phyloP scores from a whole-genome alignment of 2,329 filamentous ascomycete species.

The Monilinia aucupariae region DNA sequence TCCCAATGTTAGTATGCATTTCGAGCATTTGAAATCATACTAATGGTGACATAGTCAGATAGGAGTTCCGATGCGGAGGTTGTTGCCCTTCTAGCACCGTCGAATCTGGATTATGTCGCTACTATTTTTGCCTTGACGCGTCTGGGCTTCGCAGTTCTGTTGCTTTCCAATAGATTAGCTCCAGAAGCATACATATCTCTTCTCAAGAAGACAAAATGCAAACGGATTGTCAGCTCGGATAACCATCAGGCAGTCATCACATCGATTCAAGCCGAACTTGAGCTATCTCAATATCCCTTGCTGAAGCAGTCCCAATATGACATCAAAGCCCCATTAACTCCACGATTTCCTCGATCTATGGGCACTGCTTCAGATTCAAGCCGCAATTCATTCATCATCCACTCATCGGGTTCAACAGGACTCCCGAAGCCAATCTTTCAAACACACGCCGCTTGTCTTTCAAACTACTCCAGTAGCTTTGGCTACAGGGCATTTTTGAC shows the following conservation, averaged over 20 bases:
- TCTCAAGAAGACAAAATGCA: conserved; percentile 39
- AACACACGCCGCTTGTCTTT: conserved; percentile 37
- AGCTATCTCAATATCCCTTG: conserved; percentile 26
- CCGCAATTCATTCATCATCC: conserved; percentile 31
- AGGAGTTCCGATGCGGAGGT: conserved; percentile 16
- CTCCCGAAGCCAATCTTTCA: conserved; percentile 55
- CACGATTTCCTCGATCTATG: conserved; percentile 17
- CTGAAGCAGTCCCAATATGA: conserved; percentile 21
- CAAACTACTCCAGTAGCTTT: conserved; percentile 34
- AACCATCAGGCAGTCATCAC: conserved; percentile 18
- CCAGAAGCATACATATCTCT: conserved; percentile 46
- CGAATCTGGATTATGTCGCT: conserved; percentile 46
- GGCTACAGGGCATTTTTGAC: conserved; percentile 43
- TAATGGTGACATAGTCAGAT: not conserved
- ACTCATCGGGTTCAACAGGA: conserved; percentile 47
- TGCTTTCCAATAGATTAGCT: conserved; percentile 50
- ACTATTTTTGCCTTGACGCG: conserved; percentile 48
- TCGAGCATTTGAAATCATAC: not conserved
- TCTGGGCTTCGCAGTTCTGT: conserved; percentile 48
- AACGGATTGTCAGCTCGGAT: conserved; percentile 8
- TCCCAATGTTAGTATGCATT: conserved; percentile 16
- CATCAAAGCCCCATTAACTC: conserved; percentile 13
- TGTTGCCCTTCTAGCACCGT: conserved; percentile 25
- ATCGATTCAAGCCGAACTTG: conserved; percentile 19
- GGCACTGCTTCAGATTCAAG: conserved; percentile 15